Percentiles rank a stretch among this genome's conserved stretches.
These are phyloP conservation scores for Mallotus japonicus DNA, from an alignment of 441 rosid genomes.

Conservation along the genomic window DNA sequence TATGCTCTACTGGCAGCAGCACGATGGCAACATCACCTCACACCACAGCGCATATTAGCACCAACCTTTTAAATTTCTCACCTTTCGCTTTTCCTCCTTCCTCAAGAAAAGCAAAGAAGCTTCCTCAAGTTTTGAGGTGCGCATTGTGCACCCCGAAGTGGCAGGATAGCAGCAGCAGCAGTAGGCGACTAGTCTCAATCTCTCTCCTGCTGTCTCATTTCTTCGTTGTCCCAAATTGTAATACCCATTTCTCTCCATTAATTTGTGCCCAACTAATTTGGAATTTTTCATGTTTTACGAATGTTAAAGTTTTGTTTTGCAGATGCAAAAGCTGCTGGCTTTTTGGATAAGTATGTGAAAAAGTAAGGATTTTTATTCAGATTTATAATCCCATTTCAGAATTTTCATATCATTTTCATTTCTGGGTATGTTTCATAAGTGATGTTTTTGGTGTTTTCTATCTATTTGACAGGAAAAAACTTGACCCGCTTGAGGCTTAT, in stretches of 20 bases:
- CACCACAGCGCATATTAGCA: constrained; percentile 29
- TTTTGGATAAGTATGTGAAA: constrained; percentile 68
- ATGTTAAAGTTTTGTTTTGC: constrained; percentile 22
- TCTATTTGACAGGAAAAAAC: constrained; percentile 56
- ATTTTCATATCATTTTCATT: background rate
- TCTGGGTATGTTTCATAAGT: background rate
- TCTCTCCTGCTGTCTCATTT: constrained; percentile 51
- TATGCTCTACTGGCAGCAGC: background rate
- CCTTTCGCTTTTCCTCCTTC: constrained; percentile 6
- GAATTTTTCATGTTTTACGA: background rate
- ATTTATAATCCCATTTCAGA: background rate
- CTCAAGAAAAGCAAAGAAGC: constrained; percentile 14
- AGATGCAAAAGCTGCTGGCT: constrained; percentile 58
- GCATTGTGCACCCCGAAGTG: constrained; percentile 34
- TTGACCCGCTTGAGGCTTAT: constrained; percentile 73
- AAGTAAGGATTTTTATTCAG: constrained; percentile 36
- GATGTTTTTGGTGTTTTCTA: background rate
- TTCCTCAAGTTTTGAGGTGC: constrained; percentile 26
- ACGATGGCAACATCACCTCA: constrained; percentile 11
- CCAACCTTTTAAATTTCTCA: constrained; percentile 13
- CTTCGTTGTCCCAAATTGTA: constrained; percentile 46
- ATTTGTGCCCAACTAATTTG: background rate
- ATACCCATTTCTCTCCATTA: background rate
- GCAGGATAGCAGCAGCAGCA: constrained; percentile 27
- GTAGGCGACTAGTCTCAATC: constrained; percentile 59